Percentiles rank a stretch among this genome's conserved stretches.
phyloP scores from a whole-genome alignment of 2,329 filamentous ascomycete species.

The Fusarium nodosum region DNA sequence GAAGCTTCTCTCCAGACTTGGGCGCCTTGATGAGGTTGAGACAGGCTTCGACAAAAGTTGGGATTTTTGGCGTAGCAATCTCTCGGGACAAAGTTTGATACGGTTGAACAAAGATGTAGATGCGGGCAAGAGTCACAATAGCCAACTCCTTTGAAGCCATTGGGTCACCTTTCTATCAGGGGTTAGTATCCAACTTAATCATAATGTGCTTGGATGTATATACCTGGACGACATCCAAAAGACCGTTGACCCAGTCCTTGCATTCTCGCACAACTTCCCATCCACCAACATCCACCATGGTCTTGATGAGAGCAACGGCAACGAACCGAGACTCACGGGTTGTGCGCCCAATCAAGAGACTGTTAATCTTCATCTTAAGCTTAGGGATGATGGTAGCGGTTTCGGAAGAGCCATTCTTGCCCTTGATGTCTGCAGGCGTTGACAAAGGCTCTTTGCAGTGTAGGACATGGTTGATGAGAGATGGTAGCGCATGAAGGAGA shows the following conservation, averaged over 20 bases:
- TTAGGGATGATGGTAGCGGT: slow-evolving; percentile 81
- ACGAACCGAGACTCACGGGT: slow-evolving; percentile 79
- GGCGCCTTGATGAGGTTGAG: slow-evolving; percentile 72
- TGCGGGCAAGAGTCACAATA: slow-evolving; percentile 82
- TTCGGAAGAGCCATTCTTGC: slow-evolving; percentile 74
- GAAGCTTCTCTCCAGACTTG: slow-evolving; percentile 46
- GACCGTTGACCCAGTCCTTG: slow-evolving; percentile 81
- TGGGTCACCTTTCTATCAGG: slow-evolving; percentile 78
- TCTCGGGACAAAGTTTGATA: slow-evolving; percentile 88
- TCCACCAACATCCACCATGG: slow-evolving; percentile 83
- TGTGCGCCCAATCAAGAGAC: slow-evolving; percentile 81
- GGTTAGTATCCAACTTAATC: slow-evolving; percentile 40
- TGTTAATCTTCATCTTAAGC: slow-evolving; percentile 81
- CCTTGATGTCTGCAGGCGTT: slow-evolving; percentile 69
- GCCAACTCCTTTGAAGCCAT: slow-evolving; percentile 80
- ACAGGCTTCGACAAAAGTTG: slow-evolving; percentile 79
- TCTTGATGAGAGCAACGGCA: slow-evolving; percentile 83
- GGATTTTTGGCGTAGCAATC: slow-evolving; percentile 85
- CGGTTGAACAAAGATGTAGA: slow-evolving; percentile 85
- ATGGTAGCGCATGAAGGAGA: slow-evolving; percentile 80
- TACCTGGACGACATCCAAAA: slow-evolving; percentile 81
- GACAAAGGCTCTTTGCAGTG: slow-evolving; percentile 74
- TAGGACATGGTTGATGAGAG: slow-evolving; percentile 72
- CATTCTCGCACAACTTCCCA: slow-evolving; percentile 83
- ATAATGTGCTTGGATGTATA: slow-evolving; percentile 53